Conservation (phyloP, 2,329 filamentous ascomycete species). For the Sclerotinia subarctica region DNA sequence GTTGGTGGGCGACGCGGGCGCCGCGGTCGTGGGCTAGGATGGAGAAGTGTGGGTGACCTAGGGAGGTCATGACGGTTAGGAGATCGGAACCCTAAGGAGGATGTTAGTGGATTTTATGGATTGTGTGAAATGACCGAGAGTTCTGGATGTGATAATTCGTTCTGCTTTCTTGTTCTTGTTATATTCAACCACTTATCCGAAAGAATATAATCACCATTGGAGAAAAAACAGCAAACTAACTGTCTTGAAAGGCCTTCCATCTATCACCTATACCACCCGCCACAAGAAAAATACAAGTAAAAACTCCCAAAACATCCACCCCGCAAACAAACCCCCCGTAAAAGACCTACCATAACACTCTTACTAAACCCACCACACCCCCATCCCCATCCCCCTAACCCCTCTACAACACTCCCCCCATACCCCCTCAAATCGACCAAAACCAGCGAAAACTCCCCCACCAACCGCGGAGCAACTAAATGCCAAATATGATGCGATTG, state of each 20-base stretch:
- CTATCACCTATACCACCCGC: too few relatives aligned
- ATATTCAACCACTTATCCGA: not conserved
- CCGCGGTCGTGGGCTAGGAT: constrained; percentile 57
- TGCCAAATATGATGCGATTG: constrained; percentile 54
- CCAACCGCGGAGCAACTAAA: constrained; percentile 43
- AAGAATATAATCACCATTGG: not conserved
- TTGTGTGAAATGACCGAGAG: not conserved
- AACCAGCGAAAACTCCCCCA: constrained; percentile 44
- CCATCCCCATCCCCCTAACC: constrained; percentile 21
- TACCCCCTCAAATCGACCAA: constrained; percentile 52
- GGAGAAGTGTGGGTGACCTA: constrained; percentile 44
- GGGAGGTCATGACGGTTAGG: constrained; percentile 45
- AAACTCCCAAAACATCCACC: not conserved
- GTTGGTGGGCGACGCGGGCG: constrained; percentile 52
- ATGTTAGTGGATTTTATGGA: not conserved
- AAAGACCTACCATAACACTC: constrained; percentile 44
- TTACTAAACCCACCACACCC: constrained; percentile 44
- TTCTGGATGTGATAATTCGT: not conserved
- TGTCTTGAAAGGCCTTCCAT: not conserved
- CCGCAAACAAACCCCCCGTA: not conserved
- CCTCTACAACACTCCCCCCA: constrained; percentile 49
- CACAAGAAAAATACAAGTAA: not conserved
- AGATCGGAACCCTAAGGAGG: constrained; percentile 39
- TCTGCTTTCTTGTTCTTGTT: not conserved
- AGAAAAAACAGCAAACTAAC: too few relatives aligned